Percentiles rank a stretch among this genome's conserved stretches.
Evolutionary conservation across 495 filamentous ascomycete species (phyloP).

Genomic region (Cercophora sp.): DNA sequence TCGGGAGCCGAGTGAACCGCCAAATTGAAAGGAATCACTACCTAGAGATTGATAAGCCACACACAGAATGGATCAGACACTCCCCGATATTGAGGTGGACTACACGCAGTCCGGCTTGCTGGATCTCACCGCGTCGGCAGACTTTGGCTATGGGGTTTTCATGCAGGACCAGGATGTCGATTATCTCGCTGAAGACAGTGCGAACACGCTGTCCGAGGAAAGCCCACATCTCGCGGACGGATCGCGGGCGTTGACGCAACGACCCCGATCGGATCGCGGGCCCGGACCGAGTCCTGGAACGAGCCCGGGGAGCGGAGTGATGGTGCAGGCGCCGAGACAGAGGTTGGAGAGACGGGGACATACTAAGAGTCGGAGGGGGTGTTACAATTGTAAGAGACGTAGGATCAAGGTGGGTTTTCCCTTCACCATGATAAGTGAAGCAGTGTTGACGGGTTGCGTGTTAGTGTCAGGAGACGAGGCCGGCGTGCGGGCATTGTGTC

Average conservation of each 20-base stretch:
- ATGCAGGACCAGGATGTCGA: slow-evolving; percentile 27
- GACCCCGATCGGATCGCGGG: not conserved
- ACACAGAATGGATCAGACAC: not conserved
- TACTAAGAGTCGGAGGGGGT: slow-evolving; percentile 60
- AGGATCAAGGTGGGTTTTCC: slow-evolving; percentile 50
- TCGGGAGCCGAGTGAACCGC: not conserved
- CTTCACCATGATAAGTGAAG: too few relatives aligned
- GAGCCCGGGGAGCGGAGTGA: not conserved
- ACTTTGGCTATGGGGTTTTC: slow-evolving; percentile 32
- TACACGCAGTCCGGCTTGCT: not conserved
- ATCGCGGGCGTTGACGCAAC: not conserved
- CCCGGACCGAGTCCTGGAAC: not conserved
- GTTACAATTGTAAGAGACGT: slow-evolving; percentile 61
- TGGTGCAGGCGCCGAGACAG: slow-evolving; percentile 15
- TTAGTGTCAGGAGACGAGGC: slow-evolving; percentile 57
- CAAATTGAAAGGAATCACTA: not conserved
- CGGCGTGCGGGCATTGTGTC: slow-evolving; percentile 55
- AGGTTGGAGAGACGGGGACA: slow-evolving; percentile 47
- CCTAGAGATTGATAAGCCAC: not conserved
- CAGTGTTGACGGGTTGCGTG: too few relatives aligned
- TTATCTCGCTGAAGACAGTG: slow-evolving; percentile 30
- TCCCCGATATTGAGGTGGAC: not conserved
- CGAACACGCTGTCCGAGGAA: slow-evolving; percentile 9
- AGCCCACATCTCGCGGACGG: not conserved
- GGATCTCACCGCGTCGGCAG: not conserved